Evolutionary conservation across 192 early-diverging fungal species (phyloP).

Genomic region (Gaertneriomyces sp.): DNA sequence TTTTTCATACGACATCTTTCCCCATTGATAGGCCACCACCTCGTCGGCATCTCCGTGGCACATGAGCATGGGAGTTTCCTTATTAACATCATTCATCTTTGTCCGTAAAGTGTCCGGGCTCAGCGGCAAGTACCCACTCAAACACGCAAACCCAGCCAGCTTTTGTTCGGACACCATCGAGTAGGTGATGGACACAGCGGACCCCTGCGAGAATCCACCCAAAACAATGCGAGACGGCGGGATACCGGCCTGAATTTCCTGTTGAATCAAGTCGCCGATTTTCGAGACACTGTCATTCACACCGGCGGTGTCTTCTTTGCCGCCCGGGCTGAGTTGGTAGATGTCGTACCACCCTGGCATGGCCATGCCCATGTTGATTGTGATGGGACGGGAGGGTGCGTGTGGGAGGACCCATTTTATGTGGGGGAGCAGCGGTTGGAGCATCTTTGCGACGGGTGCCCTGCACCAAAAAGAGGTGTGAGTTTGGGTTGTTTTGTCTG

Average conservation of each 20-base stretch:
- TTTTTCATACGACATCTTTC: constrained; percentile 59
- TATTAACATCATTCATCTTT: constrained; percentile 20
- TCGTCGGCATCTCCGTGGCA: constrained; percentile 78
- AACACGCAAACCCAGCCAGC: constrained; percentile 64
- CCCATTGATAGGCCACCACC: constrained; percentile 70
- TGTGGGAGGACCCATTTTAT: constrained; percentile 90
- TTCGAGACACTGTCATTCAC: constrained; percentile 56
- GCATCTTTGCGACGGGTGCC: constrained; percentile 52
- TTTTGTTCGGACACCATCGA: constrained; percentile 66
- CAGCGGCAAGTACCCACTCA: constrained; percentile 80
- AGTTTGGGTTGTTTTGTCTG: background rate
- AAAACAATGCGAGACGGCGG: constrained; percentile 79
- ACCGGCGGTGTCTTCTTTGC: constrained; percentile 68
- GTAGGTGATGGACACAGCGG: constrained; percentile 70
- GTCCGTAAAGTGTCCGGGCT: background rate
- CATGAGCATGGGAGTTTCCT: constrained; percentile 73
- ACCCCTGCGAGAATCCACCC: constrained; percentile 90
- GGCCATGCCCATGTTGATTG: constrained; percentile 74
- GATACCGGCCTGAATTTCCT: constrained; percentile 77
- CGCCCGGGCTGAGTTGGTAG: constrained; percentile 35
- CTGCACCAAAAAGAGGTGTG: constrained; percentile 22
- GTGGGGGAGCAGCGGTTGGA: constrained; percentile 61
- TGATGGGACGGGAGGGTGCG: constrained; percentile 53
- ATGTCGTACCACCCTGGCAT: constrained; percentile 97
- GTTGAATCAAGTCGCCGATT: constrained; percentile 46